Evolutionary conservation across 345 rosid genomes (phyloP).

Genomic region (Citrus trifoliata): DNA sequence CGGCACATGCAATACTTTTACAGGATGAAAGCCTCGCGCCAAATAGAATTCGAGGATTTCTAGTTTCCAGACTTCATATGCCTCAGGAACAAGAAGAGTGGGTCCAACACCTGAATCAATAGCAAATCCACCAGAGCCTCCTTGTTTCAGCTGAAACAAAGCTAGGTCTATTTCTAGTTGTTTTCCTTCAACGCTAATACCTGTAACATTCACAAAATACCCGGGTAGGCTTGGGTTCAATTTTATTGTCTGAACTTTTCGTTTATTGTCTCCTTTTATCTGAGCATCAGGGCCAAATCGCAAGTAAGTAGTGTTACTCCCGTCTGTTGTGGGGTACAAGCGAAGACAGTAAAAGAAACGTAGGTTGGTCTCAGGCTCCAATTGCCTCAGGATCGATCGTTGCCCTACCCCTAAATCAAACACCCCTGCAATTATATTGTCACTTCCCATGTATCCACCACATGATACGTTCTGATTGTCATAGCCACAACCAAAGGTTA

Average conservation of each 20-base stretch:
- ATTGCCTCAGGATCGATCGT: neutral
- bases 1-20: neutral
- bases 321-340: too few relatives aligned
- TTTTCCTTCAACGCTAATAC: neutral
- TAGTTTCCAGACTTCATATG: neutral
- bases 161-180: neutral
- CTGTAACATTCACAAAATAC: neutral
- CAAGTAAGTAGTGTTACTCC: too few relatives aligned
- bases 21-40: neutral
- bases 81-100: neutral
- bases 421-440: neutral
- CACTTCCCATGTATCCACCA: neutral
- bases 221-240: neutral
- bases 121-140: neutral
- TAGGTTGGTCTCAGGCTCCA: neutral
- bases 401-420: slow-evolving; percentile 8
- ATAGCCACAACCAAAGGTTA: neutral
- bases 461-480: neutral
- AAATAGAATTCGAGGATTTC: too few relatives aligned
- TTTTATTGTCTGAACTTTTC: too few relatives aligned
- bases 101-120: slow-evolving; percentile 4
- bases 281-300: too few relatives aligned
- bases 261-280: too few relatives aligned
- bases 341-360: too few relatives aligned
- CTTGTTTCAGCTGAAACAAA: neutral